Percentiles rank a stretch among this genome's conserved stretches.
These are phyloP conservation scores for Penicillium bovifimosum DNA, from an alignment of 495 filamentous ascomycete genomes.

Conservation along the genomic window DNA sequence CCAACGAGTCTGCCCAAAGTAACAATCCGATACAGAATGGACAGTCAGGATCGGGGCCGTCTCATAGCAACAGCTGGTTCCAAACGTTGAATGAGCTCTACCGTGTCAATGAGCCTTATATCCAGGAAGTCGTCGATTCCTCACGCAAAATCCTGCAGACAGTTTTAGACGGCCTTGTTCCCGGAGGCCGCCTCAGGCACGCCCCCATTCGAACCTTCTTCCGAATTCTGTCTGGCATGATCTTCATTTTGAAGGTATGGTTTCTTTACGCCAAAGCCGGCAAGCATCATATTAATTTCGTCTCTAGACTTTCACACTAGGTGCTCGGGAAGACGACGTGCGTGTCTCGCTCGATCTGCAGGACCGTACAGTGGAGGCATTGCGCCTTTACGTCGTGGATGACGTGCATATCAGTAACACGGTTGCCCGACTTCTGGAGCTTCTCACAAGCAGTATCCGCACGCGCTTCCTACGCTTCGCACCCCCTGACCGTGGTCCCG, in stretches of 20 bases:
- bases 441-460: conserved; percentile 66
- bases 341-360: conserved; percentile 74
- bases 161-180: conserved; percentile 78
- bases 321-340: conserved; percentile 84
- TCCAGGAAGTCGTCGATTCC: conserved; percentile 82
- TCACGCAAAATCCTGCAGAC: conserved; percentile 75
- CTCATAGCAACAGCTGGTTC: conserved; percentile 38
- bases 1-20: conserved; percentile 47
- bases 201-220: conserved; percentile 91
- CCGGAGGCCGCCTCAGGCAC: conserved; percentile 80
- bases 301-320: conserved; percentile 78
- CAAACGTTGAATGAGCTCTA: conserved; percentile 52
- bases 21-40: conserved; percentile 35
- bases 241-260: conserved; percentile 77
- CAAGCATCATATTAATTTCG: conserved; percentile 3
- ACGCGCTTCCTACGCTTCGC: conserved; percentile 64
- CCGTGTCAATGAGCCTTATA: conserved; percentile 62
- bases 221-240: conserved; percentile 87
- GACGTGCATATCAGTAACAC: conserved; percentile 93
- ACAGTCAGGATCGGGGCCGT: conserved; percentile 34
- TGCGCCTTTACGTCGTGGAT: conserved; percentile 83
- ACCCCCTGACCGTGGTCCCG: conserved; percentile 37
- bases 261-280: neutral
- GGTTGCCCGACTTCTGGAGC: conserved; percentile 87
- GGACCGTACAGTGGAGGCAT: conserved; percentile 70